Percentiles rank a stretch among this genome's conserved stretches.
Conservation (phyloP, 2,329 filamentous ascomycete species). For the Scortechinia acanthostroma region DNA sequence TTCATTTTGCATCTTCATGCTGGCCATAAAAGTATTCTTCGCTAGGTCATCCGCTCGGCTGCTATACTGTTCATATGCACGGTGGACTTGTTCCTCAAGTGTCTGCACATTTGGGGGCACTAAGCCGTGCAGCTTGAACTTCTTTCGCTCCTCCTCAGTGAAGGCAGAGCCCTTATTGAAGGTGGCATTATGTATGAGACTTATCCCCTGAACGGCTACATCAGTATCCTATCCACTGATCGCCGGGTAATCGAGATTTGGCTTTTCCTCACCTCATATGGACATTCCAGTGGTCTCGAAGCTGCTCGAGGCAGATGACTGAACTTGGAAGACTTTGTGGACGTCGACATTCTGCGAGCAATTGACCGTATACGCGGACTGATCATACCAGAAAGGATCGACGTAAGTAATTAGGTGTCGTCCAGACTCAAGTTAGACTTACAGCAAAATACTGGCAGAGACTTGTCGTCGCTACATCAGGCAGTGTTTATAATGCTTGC, state of each 20-base stretch:
- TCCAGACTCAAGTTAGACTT: no score
- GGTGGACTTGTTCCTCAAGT: constrained; percentile 67
- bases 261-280: neutral
- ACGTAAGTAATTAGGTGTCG: no score
- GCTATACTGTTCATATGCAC: constrained; percentile 76
- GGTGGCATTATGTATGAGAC: constrained; percentile 55
- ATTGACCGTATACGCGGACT: no score
- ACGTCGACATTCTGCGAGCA: neutral
- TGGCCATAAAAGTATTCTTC: constrained; percentile 84
- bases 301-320: neutral
- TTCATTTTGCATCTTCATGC: constrained; percentile 77
- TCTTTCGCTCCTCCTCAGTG: constrained; percentile 55
- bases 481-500: no score
- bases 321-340: neutral
- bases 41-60: constrained; percentile 56
- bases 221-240: neutral
- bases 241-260: no score
- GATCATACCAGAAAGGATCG: no score
- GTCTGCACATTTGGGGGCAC: constrained; percentile 68
- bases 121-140: constrained; percentile 67
- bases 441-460: no score
- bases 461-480: no score
- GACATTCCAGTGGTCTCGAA: neutral
- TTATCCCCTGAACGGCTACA: constrained; percentile 27
- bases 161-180: constrained; percentile 85